Base-by-base conservation (phyloP, 345 rosid species). In the Sonneratia alba region DNA sequence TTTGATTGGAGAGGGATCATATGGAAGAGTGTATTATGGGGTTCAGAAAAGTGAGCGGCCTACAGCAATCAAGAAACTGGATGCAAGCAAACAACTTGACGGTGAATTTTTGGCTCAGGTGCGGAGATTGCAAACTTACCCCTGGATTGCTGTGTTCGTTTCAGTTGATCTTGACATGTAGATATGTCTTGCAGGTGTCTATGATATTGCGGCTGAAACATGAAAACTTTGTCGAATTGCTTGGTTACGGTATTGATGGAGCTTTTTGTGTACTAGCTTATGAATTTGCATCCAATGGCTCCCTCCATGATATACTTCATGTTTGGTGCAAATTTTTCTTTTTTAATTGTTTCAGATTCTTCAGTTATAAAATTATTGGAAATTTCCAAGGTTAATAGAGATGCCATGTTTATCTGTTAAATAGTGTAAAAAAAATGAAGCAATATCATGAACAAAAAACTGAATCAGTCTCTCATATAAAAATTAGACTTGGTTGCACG, bases 31-130 rank as follows among this genome's bases (percentile, higher is more conserved):
- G 14, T 93, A 89, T 73, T 83, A 85, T 71, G 97, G 96, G 69
- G 77, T 80, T 42, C 85, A 90, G 67, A 85, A 81, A 75, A 87
- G 79, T 81, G 95, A 81, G 36, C 87, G 78, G 56, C 83, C 85
- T 61, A 87, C 91, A 38, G 96, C 98, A n/a, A 85, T 93, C 9
- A 93, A 93, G 82, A 93, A 87, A 76, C 81, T 93, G 70, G 98
- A 93, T 81, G 88, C 97, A 65, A 90, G 96, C 81, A 91, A 89
- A 79, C 97, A 93, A 78, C 97, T 96, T 3, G 92, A 87, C 71
- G 92, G 84, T 77, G 98, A 93, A 71, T 89, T 93, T 70, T 86
- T 89, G 56, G 87, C 97, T 15, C 96, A 93, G 97, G 98, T 90
- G 73, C 63, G 55, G 67, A 72, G 34, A 72, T 42, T 65, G 69